These are phyloP conservation scores for Penstemon eatonii DNA, from an alignment of 257 asterid species.

Conservation along the genomic window DNA sequence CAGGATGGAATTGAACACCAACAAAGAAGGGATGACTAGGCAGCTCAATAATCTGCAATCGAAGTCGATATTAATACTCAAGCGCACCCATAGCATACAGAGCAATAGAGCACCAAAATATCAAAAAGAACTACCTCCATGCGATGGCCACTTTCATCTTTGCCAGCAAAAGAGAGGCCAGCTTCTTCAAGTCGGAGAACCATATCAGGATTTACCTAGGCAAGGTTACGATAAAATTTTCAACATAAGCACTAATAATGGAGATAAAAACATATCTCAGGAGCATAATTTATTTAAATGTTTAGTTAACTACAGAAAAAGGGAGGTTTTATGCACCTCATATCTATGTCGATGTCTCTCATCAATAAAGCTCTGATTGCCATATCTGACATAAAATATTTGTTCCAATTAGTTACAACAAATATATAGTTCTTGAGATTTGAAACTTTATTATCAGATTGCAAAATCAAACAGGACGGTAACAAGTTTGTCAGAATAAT, in stretches of 20 bases:
- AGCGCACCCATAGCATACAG: background rate
- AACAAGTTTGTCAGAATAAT: background rate
- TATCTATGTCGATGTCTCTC: conserved; percentile 99
- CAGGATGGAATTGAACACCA: conserved; percentile 80
- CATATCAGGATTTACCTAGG: conserved; percentile 79
- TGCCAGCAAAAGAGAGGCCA: conserved; percentile 68
- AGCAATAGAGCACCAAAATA: background rate
- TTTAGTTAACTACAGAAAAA: conserved; percentile 11
- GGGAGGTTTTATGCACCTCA: conserved; percentile 58
- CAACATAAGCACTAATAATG: conserved; percentile 8
- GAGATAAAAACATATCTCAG: background rate
- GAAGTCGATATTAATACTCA: conserved; percentile 16
- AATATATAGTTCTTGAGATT: background rate
- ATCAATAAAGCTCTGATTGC: conserved; percentile 54
- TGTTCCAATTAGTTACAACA: conserved; percentile 4
- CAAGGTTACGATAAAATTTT: conserved; percentile 21
- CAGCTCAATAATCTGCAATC: conserved; percentile 67
- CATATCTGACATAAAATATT: conserved; percentile 50
- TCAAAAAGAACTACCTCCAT: conserved; percentile 60
- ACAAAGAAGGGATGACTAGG: conserved; percentile 66
- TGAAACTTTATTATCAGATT: background rate
- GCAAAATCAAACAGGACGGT: background rate
- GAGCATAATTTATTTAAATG: conserved; percentile 17
- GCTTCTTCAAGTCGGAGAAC: conserved; percentile 63
- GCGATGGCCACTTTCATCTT: conserved; percentile 71